A percentile compares a stretch with the other conserved stretches of the same genome.
phyloP scores from a whole-genome alignment of 2,329 filamentous ascomycete genomes.

The Pyricularia sp. region DNA sequence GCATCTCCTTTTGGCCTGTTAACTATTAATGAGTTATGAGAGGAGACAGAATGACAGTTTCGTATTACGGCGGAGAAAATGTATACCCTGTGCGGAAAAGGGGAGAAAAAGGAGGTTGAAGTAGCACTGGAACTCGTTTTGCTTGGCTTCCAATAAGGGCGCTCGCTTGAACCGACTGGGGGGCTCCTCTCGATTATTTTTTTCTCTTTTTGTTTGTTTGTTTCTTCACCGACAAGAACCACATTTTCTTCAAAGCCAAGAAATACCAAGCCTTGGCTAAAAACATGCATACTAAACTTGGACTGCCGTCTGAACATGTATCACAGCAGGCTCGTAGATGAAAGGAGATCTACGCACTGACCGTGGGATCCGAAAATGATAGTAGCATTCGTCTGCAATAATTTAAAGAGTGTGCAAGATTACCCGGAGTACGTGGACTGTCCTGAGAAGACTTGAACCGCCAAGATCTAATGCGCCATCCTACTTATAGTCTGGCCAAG shows the following conservation, averaged over 20 bases:
- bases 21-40: background rate
- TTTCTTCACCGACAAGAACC: background rate
- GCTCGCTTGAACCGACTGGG: no score
- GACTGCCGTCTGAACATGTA: background rate
- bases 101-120: no score
- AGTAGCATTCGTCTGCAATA: background rate
- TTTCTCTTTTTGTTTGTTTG: background rate
- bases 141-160: no score
- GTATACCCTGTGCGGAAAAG: no score
- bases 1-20: background rate
- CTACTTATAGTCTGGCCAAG: background rate
- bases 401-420: background rate
- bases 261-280: background rate
- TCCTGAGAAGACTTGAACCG: background rate
- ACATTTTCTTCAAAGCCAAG: background rate
- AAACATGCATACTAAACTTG: background rate
- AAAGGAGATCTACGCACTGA: background rate
- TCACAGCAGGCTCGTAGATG: background rate
- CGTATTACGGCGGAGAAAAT: no score
- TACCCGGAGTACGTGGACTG: background rate
- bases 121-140: no score
- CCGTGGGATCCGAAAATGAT: background rate
- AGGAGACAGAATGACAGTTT: no score
- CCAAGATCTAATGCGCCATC: background rate
- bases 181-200: background rate